These are phyloP conservation scores for Piromyces sp. DNA, from an alignment of 192 early-diverging fungal species.

Conservation along the genomic window DNA sequence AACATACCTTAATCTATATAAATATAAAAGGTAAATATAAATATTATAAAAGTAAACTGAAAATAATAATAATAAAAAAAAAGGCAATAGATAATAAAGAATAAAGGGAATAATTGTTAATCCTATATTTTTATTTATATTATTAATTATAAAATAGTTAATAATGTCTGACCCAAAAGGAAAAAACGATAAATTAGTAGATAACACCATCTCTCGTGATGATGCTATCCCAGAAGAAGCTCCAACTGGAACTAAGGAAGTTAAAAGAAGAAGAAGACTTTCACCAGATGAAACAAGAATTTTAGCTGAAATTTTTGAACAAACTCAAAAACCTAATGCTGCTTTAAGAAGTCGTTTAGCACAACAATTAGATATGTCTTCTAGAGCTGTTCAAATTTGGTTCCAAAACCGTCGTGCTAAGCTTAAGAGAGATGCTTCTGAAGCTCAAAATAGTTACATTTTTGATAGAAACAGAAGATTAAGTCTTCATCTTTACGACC, in stretches of 20 bases:
- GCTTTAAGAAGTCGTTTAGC: slow-evolving; percentile 41
- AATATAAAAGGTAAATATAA: no score
- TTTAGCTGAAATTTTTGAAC: slow-evolving; percentile 34
- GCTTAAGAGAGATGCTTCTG: slow-evolving; percentile 39
- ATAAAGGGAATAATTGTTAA: no score
- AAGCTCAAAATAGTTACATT: neutral
- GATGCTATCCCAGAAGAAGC: neutral
- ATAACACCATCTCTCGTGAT: neutral
- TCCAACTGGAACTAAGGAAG: neutral
- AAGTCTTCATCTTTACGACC: neutral
- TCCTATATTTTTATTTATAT: no score
- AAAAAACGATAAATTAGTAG: neutral
- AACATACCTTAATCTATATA: no score
- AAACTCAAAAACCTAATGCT: slow-evolving; percentile 44
- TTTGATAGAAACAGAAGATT: neutral
- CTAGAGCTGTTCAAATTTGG: slow-evolving; percentile 59
- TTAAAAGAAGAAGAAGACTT: slow-evolving; percentile 49
- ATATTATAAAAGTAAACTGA: no score
- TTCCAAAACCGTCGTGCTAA: slow-evolving; percentile 84
- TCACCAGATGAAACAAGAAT: slow-evolving; percentile 47
- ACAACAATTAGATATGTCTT: slow-evolving; percentile 43
- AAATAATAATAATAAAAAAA: no score
- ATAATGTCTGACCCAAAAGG: neutral
- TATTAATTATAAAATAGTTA: neutral
- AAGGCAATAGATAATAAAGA: no score